Base-by-base conservation (phyloP, 2,329 filamentous ascomycete species). In the Byssochlamys sp. region DNA sequence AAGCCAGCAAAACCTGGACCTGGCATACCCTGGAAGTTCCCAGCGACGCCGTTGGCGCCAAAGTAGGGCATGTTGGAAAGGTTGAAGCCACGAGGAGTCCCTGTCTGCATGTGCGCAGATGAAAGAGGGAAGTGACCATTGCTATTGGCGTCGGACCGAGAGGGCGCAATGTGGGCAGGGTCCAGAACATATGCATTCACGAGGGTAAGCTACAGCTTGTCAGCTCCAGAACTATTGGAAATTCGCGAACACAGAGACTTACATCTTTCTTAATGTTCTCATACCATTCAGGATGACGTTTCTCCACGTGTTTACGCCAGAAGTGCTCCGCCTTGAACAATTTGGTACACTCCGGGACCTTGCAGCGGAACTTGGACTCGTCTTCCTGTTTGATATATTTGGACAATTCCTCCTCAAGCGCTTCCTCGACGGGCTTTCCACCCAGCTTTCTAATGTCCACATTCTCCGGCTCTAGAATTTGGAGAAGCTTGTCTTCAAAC, bases 341-440 rank as follows among this genome's bases (percentile, higher is more conserved):
- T 75, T 99, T 99, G 10, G 88, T 88, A 74, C 94, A 99, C 45
- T 96, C 91, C 1, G 92, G 92, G 3, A 95, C 91, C 73, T 94
- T 95, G 81, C 94, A 99, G 60, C 95, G 85, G 80, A 87, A 99
- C 71, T 97, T 97, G 67, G 92, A 87, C 72, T 96, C 91, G 66
- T 99, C 95, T 72, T 99, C 94, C 74, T 97, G 92, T 77, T 96
- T 96, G 61, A 97, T 90, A 66, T 85, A 89, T 73, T 95, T 96
- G 63, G 77, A 72, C 45, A 97, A 77, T 71, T 99, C 94, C 48
- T 95, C 91, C 61, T 91, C 86, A 5, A 96, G 69, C 1, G 89
- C 91, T 62, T 96, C 91, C 3, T 96, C 90, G 0, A 90, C 77
- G 1, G 88, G 84, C 69, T 90, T 91, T 19, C 94, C 94, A 54